These are phyloP conservation scores for Paramyrothecium roridum DNA, from an alignment of 2,329 filamentous ascomycete genomes.

Conservation along the genomic window DNA sequence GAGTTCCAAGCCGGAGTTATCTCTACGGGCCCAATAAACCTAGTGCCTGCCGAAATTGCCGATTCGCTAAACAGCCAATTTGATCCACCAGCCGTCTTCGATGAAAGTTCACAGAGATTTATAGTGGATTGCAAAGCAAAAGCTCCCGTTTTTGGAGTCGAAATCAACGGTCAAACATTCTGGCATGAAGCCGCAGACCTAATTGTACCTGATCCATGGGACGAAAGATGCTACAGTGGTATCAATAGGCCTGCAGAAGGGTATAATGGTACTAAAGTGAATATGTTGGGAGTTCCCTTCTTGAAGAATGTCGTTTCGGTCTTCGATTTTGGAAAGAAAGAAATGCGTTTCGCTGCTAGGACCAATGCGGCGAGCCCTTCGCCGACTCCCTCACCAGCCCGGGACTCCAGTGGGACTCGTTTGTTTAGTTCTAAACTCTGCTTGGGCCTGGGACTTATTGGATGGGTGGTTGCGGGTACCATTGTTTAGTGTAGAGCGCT, in stretches of 20 bases:
- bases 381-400: background rate
- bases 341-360: slow-evolving; percentile 40
- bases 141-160: slow-evolving; percentile 35
- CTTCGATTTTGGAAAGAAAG: slow-evolving; percentile 43
- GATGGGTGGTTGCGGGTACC: too few species aligned
- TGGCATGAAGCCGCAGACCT: slow-evolving; percentile 23
- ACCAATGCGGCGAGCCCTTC: background rate
- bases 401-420: background rate
- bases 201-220: slow-evolving; percentile 18
- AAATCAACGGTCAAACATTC: slow-evolving; percentile 30
- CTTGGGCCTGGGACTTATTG: too few species aligned
- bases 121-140: slow-evolving; percentile 37
- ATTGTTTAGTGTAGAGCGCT: too few species aligned
- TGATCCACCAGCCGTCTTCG: slow-evolving; percentile 33
- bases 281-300: slow-evolving; percentile 42
- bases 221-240: slow-evolving; percentile 6
- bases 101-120: slow-evolving; percentile 23
- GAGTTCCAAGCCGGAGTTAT: slow-evolving; percentile 38
- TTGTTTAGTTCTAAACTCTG: background rate
- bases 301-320: slow-evolving; percentile 47
- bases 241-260: slow-evolving; percentile 1
- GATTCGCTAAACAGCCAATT: slow-evolving; percentile 35
- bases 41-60: slow-evolving; percentile 33
- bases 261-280: slow-evolving; percentile 2
- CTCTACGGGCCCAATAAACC: slow-evolving; percentile 36